phyloP scores from a whole-genome alignment of 169 alveolate genomes.

The Cryptosporidium meleagridis region DNA sequence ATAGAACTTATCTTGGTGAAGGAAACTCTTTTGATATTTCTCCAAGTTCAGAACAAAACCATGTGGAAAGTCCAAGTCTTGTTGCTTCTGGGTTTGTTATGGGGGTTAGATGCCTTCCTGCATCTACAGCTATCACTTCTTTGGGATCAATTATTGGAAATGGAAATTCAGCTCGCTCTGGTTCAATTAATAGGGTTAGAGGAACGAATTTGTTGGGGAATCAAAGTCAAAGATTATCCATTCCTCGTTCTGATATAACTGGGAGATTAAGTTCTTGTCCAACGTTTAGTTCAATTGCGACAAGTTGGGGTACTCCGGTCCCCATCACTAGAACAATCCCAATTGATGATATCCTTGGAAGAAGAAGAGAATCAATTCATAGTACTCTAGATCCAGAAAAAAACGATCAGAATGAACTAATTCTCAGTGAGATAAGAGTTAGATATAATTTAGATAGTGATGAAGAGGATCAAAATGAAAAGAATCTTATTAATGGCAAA shows the following conservation, averaged over 20 bases:
- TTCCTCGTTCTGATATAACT: constrained; percentile 63
- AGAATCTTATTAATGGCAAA: neutral
- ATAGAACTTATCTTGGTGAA: neutral
- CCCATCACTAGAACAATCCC: constrained; percentile 74
- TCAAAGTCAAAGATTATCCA: constrained; percentile 56
- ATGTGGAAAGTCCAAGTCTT: constrained; percentile 57
- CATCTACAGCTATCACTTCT: constrained; percentile 48
- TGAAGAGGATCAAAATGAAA: neutral
- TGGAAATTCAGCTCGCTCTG: neutral
- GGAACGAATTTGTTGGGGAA: neutral
- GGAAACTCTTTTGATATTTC: neutral
- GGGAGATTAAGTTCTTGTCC: constrained; percentile 60
- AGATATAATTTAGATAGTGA: neutral
- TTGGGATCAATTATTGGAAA: constrained; percentile 53
- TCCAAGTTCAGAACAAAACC: neutral
- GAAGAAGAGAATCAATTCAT: constrained; percentile 15
- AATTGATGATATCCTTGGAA: constrained; percentile 63
- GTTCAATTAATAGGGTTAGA: neutral
- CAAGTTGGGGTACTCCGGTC: constrained; percentile 75
- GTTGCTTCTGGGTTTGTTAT: constrained; percentile 73
- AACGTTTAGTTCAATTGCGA: constrained; percentile 69
- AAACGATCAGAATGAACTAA: constrained; percentile 12
- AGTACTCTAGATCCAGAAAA: neutral
- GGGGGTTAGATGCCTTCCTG: constrained; percentile 69
- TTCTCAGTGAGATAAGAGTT: neutral